Evolutionary conservation across 768 basidiomycete genomes (phyloP), one percentile per base, ranked within the genome.

Genomic region (Dioszegia crocea): DNA sequence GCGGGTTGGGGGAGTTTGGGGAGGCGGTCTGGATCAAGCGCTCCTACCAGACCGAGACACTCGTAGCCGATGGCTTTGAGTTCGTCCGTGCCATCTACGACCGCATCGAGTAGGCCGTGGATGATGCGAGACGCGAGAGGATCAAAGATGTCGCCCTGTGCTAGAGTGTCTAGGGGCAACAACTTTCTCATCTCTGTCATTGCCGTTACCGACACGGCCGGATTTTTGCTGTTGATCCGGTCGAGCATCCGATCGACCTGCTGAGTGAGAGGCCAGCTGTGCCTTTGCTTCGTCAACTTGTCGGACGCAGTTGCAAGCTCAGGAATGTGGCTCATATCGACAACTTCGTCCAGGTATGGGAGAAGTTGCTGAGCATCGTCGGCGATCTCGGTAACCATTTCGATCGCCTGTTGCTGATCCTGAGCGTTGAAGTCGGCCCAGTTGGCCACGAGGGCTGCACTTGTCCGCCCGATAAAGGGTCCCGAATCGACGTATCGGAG

Each of bases 11-110:
- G 73, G 1, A 79, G 78, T 19, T 90, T 80, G 62, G 89, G 87
- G 68, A 88, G 88, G 48, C 96, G 83, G 79, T 98, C 94, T 0
- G 94, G 94, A 76, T 99, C 96, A 17, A 93, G 82, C 1, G 96
- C 96, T 5, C 96, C 96, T 12, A 98, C 78, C 21, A 89, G 83
- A 1, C 93, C 91, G 56, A 98, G 84, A 71, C 90, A 96, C 70
- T 96, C 89, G 70, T 87, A 92, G 0, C 91, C 87, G 19, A 88
- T 76, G 41, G 84, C 78, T 17, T 85, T 85, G 9, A 91, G 69
- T 1, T 80, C 69, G 44, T 92, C 87, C 4, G 82, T 81, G 0
- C 85, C 86, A 62, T 94, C 91, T 9, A 84, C 84, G 0, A 88
- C 86, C 0, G 86, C 84, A 16, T 81, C 74, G 53, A 93, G 82